phyloP scores from a whole-genome alignment of 495 filamentous ascomycete species.

The Delitschia confertaspora region DNA sequence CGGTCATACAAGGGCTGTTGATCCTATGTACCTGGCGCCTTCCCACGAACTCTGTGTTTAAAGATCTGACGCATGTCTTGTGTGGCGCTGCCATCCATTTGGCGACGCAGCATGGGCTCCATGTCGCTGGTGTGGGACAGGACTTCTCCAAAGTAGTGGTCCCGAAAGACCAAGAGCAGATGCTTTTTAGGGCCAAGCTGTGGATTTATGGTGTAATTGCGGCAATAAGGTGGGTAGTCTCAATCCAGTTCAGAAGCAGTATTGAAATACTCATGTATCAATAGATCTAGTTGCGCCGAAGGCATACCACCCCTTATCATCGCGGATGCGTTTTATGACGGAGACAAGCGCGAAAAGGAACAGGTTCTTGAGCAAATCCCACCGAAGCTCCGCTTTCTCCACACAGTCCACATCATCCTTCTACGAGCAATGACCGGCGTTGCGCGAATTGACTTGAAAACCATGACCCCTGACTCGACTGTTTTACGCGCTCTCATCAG shows the following conservation, averaged over 20 bases:
- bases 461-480: constrained; percentile 7
- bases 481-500: constrained; percentile 12
- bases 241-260: neutral
- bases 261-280: neutral
- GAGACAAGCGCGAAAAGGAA: constrained; percentile 11
- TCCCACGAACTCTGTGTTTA: constrained; percentile 38
- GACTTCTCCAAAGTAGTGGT: constrained; percentile 19
- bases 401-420: constrained; percentile 15
- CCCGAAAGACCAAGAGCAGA: constrained; percentile 15
- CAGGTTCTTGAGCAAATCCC: constrained; percentile 3
- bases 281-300: constrained; percentile 15
- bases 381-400: constrained; percentile 9
- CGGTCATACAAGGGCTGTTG: constrained; percentile 43
- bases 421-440: constrained; percentile 10
- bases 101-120: constrained; percentile 19
- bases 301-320: constrained; percentile 22
- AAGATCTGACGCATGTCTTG: constrained; percentile 31
- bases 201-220: constrained; percentile 22
- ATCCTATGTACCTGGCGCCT: constrained; percentile 45
- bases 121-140: constrained; percentile 20
- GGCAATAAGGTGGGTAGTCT: constrained; percentile 5
- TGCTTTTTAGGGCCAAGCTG: constrained; percentile 12
- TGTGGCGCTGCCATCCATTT: constrained; percentile 21
- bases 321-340: constrained; percentile 11
- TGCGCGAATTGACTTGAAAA: constrained; percentile 12